Evolutionary conservation across 805 yeast species (phyloP).

Genomic region (Blastobotrys mokoenaii): DNA sequence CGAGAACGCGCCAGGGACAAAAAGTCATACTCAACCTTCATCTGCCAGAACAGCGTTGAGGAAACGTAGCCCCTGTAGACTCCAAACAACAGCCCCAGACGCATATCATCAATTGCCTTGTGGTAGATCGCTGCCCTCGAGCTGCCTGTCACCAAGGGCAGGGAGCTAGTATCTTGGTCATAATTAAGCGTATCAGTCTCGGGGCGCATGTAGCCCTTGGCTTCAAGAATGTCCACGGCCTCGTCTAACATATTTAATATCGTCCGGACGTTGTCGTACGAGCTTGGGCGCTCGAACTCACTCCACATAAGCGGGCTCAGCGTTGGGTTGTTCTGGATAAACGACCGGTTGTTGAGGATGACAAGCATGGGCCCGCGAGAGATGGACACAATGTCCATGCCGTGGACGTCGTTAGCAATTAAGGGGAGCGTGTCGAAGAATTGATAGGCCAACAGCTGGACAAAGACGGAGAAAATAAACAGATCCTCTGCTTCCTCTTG

Average conservation of each 20-base stretch:
- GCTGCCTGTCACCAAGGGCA: background rate
- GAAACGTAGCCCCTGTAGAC: background rate
- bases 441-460: constrained; percentile 15
- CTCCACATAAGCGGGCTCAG: background rate
- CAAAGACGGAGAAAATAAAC: constrained; percentile 10
- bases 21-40: constrained; percentile 11
- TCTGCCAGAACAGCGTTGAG: constrained; percentile 10
- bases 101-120: background rate
- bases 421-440: constrained; percentile 9
- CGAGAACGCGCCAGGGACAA: constrained; percentile 8
- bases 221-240: background rate
- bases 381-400: constrained; percentile 8
- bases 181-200: background rate
- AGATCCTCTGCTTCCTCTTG: constrained; percentile 5
- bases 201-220: background rate
- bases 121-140: background rate
- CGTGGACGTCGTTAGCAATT: background rate
- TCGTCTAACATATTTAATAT: too few species aligned
- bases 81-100: background rate
- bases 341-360: constrained; percentile 1
- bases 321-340: background rate
- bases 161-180: too few species aligned
- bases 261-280: too few species aligned
- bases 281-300: too few species aligned
- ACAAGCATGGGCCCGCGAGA: constrained; percentile 7